Percentiles rank a stretch among this genome's conserved stretches.
These are phyloP conservation scores for Clitocybe nebularis DNA, from an alignment of 1,284 basidiomycete species.

Conservation along the genomic window DNA sequence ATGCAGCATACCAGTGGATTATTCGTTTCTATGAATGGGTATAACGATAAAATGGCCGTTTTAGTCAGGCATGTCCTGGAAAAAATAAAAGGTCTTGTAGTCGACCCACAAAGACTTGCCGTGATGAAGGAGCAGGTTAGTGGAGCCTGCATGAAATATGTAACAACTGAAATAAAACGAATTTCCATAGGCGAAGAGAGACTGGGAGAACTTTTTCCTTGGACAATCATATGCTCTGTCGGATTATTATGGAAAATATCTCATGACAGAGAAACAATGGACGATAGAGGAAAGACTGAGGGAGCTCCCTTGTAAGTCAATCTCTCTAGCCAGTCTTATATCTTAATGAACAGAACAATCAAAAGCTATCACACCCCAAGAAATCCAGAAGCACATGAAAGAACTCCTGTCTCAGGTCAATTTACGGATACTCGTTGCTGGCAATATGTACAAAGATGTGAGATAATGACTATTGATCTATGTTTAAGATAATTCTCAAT, in stretches of 20 bases:
- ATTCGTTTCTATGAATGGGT: slow-evolving; percentile 74
- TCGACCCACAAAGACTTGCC: slow-evolving; percentile 72
- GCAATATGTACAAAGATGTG: slow-evolving; percentile 83
- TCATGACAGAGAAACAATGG: slow-evolving; percentile 74
- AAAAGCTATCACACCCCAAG: slow-evolving; percentile 66
- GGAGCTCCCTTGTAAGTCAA: slow-evolving; percentile 67
- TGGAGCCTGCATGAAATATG: slow-evolving; percentile 7
- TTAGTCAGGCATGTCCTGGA: slow-evolving; percentile 77
- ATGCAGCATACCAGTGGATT: slow-evolving; percentile 67
- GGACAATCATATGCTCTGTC: slow-evolving; percentile 82
- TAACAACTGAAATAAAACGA: slow-evolving; percentile 9
- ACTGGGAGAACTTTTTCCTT: slow-evolving; percentile 87
- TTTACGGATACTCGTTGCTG: slow-evolving; percentile 77
- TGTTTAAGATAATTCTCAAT: background rate
- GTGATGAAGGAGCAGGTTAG: slow-evolving; percentile 84
- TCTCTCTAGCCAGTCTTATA: slow-evolving; percentile 9
- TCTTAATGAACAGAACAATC: too few species aligned
- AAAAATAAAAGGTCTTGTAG: slow-evolving; percentile 64
- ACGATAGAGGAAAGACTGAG: slow-evolving; percentile 78
- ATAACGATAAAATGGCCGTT: slow-evolving; percentile 90
- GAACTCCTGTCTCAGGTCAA: slow-evolving; percentile 68
- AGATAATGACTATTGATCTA: slow-evolving; percentile 22
- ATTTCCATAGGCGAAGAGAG: slow-evolving; percentile 52
- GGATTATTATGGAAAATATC: slow-evolving; percentile 74
- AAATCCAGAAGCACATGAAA: slow-evolving; percentile 67